Conservation (phyloP, 1,284 basidiomycete species). For the Fomitopsis schrenkii region DNA sequence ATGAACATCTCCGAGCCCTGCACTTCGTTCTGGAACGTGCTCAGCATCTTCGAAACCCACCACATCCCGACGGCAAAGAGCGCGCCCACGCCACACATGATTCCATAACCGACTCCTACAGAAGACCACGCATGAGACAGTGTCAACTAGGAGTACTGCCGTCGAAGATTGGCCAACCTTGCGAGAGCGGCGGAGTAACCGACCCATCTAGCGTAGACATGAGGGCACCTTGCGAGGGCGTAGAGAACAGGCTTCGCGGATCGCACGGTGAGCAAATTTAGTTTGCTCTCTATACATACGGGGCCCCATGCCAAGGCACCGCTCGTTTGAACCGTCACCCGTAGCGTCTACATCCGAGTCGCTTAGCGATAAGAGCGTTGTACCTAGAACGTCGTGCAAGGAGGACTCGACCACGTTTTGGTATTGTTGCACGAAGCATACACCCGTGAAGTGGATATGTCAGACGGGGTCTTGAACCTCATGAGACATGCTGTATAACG, state of each 20-base stretch:
- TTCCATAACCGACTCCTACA: background rate
- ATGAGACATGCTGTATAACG: too few relatives aligned
- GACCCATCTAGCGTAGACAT: background rate
- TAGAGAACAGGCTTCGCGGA: background rate
- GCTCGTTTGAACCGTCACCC: background rate
- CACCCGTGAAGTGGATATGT: too few relatives aligned
- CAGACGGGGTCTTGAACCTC: too few relatives aligned
- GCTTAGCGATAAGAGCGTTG: background rate
- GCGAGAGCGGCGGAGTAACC: background rate
- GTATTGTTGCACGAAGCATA: too few relatives aligned
- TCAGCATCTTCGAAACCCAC: background rate
- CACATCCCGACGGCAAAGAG: background rate
- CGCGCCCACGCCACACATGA: background rate
- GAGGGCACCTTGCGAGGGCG: background rate
- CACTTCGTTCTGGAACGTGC: slow-evolving; percentile 1
- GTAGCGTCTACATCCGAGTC: background rate
- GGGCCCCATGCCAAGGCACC: background rate
- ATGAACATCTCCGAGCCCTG: slow-evolving; percentile 39
- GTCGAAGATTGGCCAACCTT: background rate
- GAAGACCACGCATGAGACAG: background rate
- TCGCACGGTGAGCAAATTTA: background rate
- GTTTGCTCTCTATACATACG: background rate
- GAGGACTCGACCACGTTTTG: too few relatives aligned
- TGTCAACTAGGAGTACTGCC: background rate
- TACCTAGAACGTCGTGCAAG: too few relatives aligned